Evolutionary conservation across 768 basidiomycete species (phyloP).

Genomic region (Termitomyces sp.): DNA sequence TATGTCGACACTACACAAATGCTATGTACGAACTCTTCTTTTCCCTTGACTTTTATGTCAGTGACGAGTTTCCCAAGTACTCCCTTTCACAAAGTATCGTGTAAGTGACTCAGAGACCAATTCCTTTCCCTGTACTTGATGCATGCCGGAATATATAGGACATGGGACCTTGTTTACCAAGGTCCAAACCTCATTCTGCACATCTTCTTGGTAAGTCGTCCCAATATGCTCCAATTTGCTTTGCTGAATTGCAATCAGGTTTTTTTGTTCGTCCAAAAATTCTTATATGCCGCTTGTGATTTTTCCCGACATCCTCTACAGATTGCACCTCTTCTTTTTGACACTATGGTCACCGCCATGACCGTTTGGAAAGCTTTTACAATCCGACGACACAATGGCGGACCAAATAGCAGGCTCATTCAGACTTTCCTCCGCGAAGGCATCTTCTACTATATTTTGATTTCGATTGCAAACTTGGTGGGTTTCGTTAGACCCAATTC

Average conservation of each 20-base stretch:
- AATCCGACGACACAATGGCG: slow-evolving; percentile 70
- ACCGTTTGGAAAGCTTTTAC: slow-evolving; percentile 75
- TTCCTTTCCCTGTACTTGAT: background rate
- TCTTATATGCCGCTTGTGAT: background rate
- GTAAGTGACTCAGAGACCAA: slow-evolving; percentile 23
- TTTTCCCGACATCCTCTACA: slow-evolving; percentile 22
- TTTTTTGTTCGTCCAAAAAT: slow-evolving; percentile 45
- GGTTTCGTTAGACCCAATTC: slow-evolving; percentile 7
- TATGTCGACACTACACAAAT: slow-evolving; percentile 77
- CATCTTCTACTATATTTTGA: slow-evolving; percentile 80
- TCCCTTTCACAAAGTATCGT: slow-evolving; percentile 61
- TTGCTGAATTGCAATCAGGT: slow-evolving; percentile 23
- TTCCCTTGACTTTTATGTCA: background rate
- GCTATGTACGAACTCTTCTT: slow-evolving; percentile 40
- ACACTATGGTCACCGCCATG: slow-evolving; percentile 76
- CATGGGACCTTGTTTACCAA: slow-evolving; percentile 71
- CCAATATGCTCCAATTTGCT: background rate
- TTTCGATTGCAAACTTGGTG: slow-evolving; percentile 79
- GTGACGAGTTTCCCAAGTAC: slow-evolving; percentile 32
- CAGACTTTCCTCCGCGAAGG: slow-evolving; percentile 84
- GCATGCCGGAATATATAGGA: slow-evolving; percentile 22
- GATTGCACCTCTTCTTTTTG: slow-evolving; percentile 79
- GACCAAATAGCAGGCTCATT: slow-evolving; percentile 72
- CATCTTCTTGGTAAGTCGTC: slow-evolving; percentile 64
- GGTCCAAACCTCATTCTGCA: slow-evolving; percentile 77